Evolutionary conservation across 2,329 filamentous ascomycete genomes (phyloP).

Genomic region (Scedosporium minutisporum): DNA sequence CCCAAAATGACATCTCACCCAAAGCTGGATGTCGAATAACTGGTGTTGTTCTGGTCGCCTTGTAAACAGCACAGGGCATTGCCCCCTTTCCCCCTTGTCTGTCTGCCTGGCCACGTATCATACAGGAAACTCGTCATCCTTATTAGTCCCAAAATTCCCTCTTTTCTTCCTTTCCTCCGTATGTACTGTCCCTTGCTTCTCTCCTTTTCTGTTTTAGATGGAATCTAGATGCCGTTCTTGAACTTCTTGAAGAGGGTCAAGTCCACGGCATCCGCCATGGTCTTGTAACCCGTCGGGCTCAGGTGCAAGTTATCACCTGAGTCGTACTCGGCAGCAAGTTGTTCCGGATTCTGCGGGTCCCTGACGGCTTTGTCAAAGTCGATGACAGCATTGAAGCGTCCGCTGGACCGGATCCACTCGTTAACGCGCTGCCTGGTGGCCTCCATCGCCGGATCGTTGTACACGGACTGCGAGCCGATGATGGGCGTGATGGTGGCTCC

Average conservation of each 20-base stretch:
- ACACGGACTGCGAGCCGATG: slow-evolving; percentile 36
- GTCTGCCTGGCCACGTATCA: no score
- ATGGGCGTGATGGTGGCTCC: slow-evolving; percentile 43
- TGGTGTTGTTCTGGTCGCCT: no score
- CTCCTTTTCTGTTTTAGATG: neutral
- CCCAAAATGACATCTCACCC: no score
- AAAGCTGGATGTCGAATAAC: no score
- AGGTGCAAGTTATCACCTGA: slow-evolving; percentile 53
- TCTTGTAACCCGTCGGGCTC: slow-evolving; percentile 43
- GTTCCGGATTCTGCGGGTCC: slow-evolving; percentile 30
- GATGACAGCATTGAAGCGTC: slow-evolving; percentile 48
- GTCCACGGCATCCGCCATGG: slow-evolving; percentile 45
- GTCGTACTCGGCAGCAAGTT: slow-evolving; percentile 35
- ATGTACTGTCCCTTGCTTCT: neutral
- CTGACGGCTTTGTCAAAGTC: slow-evolving; percentile 50
- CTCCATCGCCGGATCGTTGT: slow-evolving; percentile 42
- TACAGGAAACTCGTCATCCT: no score
- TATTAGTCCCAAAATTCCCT: no score
- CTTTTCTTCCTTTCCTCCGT: neutral
- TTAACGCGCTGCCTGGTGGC: slow-evolving; percentile 45
- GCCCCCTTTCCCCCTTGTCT: no score
- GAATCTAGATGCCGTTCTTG: neutral
- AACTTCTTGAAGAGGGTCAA: slow-evolving; percentile 36
- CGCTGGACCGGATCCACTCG: slow-evolving; percentile 43
- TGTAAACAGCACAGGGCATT: no score